Base-by-base conservation (phyloP, 805 yeast genomes). In the Wickerhamia fluorescens region DNA sequence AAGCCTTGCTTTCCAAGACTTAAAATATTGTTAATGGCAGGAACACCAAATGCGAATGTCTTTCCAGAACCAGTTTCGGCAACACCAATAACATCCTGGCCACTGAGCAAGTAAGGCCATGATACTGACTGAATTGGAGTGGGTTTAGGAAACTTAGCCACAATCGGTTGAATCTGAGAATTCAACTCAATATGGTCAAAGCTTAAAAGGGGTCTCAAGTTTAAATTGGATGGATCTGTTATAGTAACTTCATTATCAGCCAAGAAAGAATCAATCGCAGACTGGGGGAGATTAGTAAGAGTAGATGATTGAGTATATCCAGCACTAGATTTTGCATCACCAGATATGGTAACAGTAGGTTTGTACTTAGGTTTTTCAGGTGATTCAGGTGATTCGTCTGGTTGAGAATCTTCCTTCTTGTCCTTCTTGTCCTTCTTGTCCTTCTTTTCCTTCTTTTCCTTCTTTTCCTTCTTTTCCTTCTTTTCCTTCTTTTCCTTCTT, bases 21-120 rank as follows among this genome's bases (percentile, higher is more conserved):
- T 23, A 76, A 46, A 33, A 89, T 61, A 38, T 77, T 76, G 48
- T 85, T 69, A 30, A 89, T 71, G n/a, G 96, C 96, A 27, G 99
- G 98, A 18, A 92, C 92, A 53, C 96, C 95, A 53, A 89, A 92
- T 0, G 96, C 97, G 59, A 89, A 80, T 1, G 98, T 89, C 58
- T 89, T 89, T 49, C 98, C 98, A 1, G 96, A 85, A 21, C 98
- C 98, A 3, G 98, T 89, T 61, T 89, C 96, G 9, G 98, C 98
- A 40, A 89, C 95, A 55, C 97, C 98, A 41, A 89, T 74, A 15
- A 88, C 94, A 52, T 89, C 98, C 34, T 78, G 71, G 11, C 82
- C 81, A 13, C 73, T 60, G 28, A 87, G 60, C 30, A 89, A 60
- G 49, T 75, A 86, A 40, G 98, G 97, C 97, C 97, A 92, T 6